Base-by-base conservation (phyloP, 1,139 yeast species). In the Lodderomyces jiufengensis region DNA sequence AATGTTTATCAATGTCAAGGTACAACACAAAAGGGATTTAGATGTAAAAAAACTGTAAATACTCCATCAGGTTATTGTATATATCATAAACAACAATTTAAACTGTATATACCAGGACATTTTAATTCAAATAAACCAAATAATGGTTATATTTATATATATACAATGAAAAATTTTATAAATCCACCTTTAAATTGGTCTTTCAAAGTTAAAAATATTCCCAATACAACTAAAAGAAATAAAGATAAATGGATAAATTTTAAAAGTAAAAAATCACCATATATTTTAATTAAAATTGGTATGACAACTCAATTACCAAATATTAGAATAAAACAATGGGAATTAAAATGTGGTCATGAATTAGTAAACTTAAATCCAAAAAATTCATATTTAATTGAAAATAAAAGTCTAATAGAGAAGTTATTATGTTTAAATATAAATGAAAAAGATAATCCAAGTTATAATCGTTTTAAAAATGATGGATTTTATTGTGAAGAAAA, bases 261-360 rank as follows among this genome's bases (percentile, higher is more conserved):
- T 45, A 55, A 72, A 26, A 61, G 76, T 1, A 59, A 55, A 29
- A 57, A 59, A 28, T 61, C 66, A 16, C 50, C 56, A 7, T 59
- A 62, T 33, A 63, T 73, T 2, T 55, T 78, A 18, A 54, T 78
- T 12, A 78, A 78, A 41, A 69, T 78, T 3, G 84, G 84, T 0
- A 67, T 66, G 65, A 78, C 84, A 0, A 66, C 75, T 2, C 70
- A 68, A 29, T 51, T 61, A 0, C 79, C 78, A 0, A 42, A 43
- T 5, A 49, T 48, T 2, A 51, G 84, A 32, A 48, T 78, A 21
- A 50, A 50, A 32, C 82, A 78, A 48, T 78, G 84, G 84, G 71
- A 69, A 47, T 53, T 49, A 2, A 69, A 76, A 45, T 78, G 84
- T 46, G 59, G 62, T 9, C 82, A 76, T 40, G 60, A 69, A 20